Conservation (phyloP, 805 yeast species). For the Sugiyamaella lignohabitans region DNA sequence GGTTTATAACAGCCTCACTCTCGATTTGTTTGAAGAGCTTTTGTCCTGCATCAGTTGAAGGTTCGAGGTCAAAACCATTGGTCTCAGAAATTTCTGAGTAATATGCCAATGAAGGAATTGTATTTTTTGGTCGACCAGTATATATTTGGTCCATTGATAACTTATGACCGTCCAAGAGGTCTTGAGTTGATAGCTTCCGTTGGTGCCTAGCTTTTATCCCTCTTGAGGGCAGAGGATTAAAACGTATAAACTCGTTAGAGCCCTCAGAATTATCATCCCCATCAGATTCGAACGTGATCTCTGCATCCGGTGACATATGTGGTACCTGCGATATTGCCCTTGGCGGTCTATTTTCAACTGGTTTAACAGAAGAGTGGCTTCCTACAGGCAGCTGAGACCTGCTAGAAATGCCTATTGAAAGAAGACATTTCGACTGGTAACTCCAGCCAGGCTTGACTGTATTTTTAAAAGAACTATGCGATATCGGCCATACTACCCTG, state of each 20-base stretch:
- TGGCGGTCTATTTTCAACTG: too few relatives aligned
- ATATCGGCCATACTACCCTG: too few relatives aligned
- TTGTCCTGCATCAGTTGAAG: not conserved
- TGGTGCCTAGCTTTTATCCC: not conserved
- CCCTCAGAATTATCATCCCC: not conserved
- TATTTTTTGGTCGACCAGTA: conserved; percentile 9
- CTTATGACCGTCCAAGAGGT: not conserved
- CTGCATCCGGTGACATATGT: not conserved
- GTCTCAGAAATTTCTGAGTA: conserved; percentile 1
- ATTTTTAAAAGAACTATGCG: not conserved
- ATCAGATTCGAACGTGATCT: not conserved
- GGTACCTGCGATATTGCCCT: not conserved
- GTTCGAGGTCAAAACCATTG: not conserved
- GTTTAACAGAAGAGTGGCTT: too few relatives aligned
- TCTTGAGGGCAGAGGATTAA: conserved; percentile 10
- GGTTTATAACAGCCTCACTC: too few relatives aligned
- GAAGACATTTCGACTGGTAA: too few relatives aligned
- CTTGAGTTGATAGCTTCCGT: not conserved
- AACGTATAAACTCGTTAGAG: conserved; percentile 2
- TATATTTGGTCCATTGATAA: conserved; percentile 3
- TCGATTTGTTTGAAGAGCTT: not conserved
- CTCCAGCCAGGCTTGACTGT: not conserved
- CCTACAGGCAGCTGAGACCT: too few relatives aligned
- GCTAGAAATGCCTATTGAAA: too few relatives aligned
- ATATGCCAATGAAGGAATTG: conserved; percentile 3